Evolutionary conservation across 129 eudicot genomes (phyloP), one percentile per base, ranked within the genome.

Genomic region (Gnaphalium uliginosum): DNA sequence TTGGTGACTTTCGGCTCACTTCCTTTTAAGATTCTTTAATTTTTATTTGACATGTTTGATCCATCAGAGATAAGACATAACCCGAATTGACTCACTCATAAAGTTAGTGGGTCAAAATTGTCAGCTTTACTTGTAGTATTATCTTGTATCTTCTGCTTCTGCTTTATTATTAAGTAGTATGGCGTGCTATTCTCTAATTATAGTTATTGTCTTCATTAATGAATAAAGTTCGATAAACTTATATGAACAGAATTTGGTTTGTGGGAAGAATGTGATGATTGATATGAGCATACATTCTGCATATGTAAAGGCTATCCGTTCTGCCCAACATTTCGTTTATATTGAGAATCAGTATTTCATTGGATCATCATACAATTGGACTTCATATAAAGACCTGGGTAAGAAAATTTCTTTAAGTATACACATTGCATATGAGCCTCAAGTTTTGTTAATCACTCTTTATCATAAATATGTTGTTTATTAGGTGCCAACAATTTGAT

Each of bases 261-360:
- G 97, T 46, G 97, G 97, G 68, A 92, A 92, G 87, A 92, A 92
- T 60, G 87, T 89, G 71, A 83, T 92, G 68, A 92, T 92, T 60
- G 97, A 92, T 75, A 89, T 92, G 97, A 92, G 97, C 86, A 92
- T 92, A 85, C 97, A 92, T 77, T 77, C 89, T 8, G 97, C 97
- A 48, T 92, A 92, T 53, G 90, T 92, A 66, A 89, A 89, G 76
- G 96, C 97, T 48, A 92, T 92, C 61, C 96, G 97, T 72, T 78
- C 97, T 57, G 96, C 97, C 37, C 97, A 92, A 58, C 96, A 89
- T 80, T 92, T 76, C 83, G 87, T 92, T 59, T 92, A 92, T 77
- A 92, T 92, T 48, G 97, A 92, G 77, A 92, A 92, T 73, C 97
- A 92, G 69, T 92, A 92, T 72, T 92, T 92, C 73, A 89, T 92